Percentiles rank a stretch among this genome's conserved stretches.
These are phyloP conservation scores for Syncephalastrum contaminatum DNA, from an alignment of 371 early-diverging fungal species.

Conservation along the genomic window DNA sequence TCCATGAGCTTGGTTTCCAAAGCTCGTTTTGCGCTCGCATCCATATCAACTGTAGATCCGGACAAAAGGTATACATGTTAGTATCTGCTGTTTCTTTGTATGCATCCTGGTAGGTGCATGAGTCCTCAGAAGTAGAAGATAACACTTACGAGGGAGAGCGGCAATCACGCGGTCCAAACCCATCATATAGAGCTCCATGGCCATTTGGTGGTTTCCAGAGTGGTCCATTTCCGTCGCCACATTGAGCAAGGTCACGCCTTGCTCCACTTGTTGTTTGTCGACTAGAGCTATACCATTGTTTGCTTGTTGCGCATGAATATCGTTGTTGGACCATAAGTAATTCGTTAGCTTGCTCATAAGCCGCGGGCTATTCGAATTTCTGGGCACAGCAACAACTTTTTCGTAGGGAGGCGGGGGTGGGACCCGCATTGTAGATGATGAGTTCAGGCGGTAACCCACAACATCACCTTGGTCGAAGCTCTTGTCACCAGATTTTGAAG, in stretches of 20 bases:
- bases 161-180: constrained; percentile 48
- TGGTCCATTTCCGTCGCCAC: constrained; percentile 56
- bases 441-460: constrained; percentile 1
- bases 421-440: constrained; percentile 7
- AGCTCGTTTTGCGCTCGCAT: constrained; percentile 40
- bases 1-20: constrained; percentile 39
- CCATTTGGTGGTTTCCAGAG: constrained; percentile 40
- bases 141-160: constrained; percentile 51
- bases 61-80: background rate
- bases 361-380: constrained; percentile 11
- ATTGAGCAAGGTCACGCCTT: constrained; percentile 48
- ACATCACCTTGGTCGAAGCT: constrained; percentile 4
- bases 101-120: background rate
- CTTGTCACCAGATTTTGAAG: background rate
- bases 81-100: background rate
- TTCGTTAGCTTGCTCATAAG: constrained; percentile 19
- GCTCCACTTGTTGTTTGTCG: constrained; percentile 40
- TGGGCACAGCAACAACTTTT: constrained; percentile 28
- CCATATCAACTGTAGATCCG: constrained; percentile 40
- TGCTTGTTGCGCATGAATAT: constrained; percentile 8
- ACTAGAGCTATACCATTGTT: constrained; percentile 8
- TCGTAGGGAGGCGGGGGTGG: constrained; percentile 41
- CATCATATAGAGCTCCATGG: constrained; percentile 55
- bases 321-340: constrained; percentile 26
- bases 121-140: background rate